phyloP scores from a whole-genome alignment of 495 filamentous ascomycete species.

The Xylaria castorea region DNA sequence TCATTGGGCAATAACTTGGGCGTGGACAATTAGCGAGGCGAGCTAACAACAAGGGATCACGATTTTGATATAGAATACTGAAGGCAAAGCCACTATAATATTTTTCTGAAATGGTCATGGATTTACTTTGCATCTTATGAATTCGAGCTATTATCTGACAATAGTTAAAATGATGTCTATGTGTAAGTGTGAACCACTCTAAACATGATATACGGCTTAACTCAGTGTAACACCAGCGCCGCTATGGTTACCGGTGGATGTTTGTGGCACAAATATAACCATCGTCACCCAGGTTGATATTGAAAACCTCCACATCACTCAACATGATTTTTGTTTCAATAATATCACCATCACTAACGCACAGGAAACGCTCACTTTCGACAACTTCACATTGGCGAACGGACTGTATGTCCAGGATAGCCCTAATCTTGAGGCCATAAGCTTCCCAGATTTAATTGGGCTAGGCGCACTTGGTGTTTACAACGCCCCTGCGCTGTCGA shows the following conservation, averaged over 20 bases:
- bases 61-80: too few species aligned
- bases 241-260: not conserved
- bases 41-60: too few species aligned
- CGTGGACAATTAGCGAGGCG: too few species aligned
- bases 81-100: too few species aligned
- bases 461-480: not conserved
- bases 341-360: not conserved
- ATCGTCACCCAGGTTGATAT: not conserved
- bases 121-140: too few species aligned
- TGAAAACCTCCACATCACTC: not conserved
- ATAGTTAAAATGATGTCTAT: too few species aligned
- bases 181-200: too few species aligned
- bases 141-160: too few species aligned
- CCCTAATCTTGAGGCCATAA: too few species aligned
- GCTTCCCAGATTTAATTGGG: not conserved
- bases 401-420: not conserved
- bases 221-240: not conserved
- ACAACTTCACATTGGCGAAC: not conserved
- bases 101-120: too few species aligned
- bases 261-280: not conserved
- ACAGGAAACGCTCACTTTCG: not conserved
- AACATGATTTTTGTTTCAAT: not conserved
- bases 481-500: not conserved
- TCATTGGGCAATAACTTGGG: too few species aligned
- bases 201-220: too few species aligned